A percentile compares a stretch with the other conserved stretches of the same genome.
These are phyloP conservation scores for Wilcoxina mikolae DNA, from an alignment of 495 filamentous ascomycete genomes.

Conservation along the genomic window DNA sequence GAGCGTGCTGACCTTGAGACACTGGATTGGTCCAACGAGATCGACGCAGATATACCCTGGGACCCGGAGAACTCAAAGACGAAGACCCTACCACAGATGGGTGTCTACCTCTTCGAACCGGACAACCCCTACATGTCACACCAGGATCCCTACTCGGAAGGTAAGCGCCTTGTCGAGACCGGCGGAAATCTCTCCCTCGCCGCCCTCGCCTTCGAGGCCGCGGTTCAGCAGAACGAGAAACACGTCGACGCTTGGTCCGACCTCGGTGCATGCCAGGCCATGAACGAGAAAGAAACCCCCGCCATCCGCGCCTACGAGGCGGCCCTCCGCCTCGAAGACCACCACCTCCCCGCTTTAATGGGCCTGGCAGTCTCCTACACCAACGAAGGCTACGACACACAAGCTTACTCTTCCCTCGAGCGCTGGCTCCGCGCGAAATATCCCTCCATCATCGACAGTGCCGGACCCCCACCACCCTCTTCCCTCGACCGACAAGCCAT, in stretches of 20 bases:
- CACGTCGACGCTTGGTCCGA: constrained; percentile 88
- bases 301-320: constrained; percentile 97
- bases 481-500: constrained; percentile 60
- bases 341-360: constrained; percentile 82
- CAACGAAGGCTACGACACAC: constrained; percentile 95
- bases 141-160: constrained; percentile 73
- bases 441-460: constrained; percentile 55
- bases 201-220: constrained; percentile 92
- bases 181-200: constrained; percentile 89
- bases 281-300: constrained; percentile 95
- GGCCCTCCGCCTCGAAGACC: constrained; percentile 70
- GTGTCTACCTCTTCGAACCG: constrained; percentile 87
- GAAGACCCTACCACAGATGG: constrained; percentile 35
- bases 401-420: constrained; percentile 91
- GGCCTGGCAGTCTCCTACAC: constrained; percentile 94
- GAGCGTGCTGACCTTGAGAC: constrained; percentile 32
- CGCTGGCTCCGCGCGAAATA: constrained; percentile 92
- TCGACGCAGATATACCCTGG: constrained; percentile 24
- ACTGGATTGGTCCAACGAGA: constrained; percentile 25
- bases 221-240: constrained; percentile 71
- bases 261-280: constrained; percentile 80
- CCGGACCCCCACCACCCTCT: constrained; percentile 68
- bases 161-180: constrained; percentile 74
- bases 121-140: constrained; percentile 72
- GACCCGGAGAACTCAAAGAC: constrained; percentile 22